Percentiles rank a stretch among this genome's conserved stretches.
These are phyloP conservation scores for Cystobasidiaceae sp. DNA, from an alignment of 1,284 basidiomycete genomes.

Conservation along the genomic window DNA sequence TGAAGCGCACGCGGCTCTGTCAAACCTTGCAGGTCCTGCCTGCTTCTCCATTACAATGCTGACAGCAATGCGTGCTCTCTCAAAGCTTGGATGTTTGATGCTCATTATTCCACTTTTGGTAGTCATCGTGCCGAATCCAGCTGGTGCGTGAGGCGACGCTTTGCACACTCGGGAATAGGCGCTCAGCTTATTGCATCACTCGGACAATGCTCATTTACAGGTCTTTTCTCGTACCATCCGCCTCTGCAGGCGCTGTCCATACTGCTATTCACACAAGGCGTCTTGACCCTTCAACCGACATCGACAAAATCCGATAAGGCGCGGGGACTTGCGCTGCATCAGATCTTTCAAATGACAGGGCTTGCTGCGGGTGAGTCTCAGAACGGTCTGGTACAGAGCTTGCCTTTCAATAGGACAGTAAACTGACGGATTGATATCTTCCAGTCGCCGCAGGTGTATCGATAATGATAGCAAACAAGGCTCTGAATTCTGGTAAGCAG, in stretches of 20 bases:
- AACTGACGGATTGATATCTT: not conserved
- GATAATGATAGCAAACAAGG: conserved; percentile 41
- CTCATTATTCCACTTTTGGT: not conserved
- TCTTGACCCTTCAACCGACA: conserved; percentile 38
- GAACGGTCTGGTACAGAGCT: not conserved
- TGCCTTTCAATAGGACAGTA: not conserved
- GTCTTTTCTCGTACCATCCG: conserved; percentile 40
- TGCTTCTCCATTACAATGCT: not conserved
- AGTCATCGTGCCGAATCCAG: conserved; percentile 18
- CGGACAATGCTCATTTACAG: not conserved
- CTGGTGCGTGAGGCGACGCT: not conserved
- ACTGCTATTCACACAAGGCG: conserved; percentile 37
- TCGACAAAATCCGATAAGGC: conserved; percentile 29
- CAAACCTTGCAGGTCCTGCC: not conserved
- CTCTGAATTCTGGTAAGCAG: conserved; percentile 32
- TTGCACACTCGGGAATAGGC: not conserved
- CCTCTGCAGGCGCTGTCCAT: conserved; percentile 36
- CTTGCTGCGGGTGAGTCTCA: conserved; percentile 14
- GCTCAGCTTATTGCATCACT: not conserved
- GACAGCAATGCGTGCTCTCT: not conserved
- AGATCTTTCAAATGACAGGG: conserved; percentile 36
- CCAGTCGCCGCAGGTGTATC: conserved; percentile 32
- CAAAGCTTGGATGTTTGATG: conserved; percentile 17
- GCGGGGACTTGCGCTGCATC: conserved; percentile 37
- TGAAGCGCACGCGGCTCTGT: no score